A percentile compares a stretch with the other conserved stretches of the same genome.
Evolutionary conservation across 2,329 filamentous ascomycete genomes (phyloP).

Genomic region (Acephala macrosclerotiorum): DNA sequence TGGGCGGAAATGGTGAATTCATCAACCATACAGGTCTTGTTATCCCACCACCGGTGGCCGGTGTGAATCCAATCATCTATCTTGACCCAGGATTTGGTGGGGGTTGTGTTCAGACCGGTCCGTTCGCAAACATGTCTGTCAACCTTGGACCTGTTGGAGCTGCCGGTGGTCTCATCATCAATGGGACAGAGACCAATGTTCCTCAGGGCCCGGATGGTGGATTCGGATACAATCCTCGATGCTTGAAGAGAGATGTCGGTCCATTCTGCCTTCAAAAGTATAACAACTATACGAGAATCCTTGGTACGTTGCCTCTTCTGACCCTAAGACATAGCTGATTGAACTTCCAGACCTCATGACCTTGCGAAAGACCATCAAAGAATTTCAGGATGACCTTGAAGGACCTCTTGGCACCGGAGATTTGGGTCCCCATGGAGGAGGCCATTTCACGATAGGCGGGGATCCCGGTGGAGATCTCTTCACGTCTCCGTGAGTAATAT

Average conservation of each 20-base stretch:
- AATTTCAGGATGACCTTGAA: constrained; percentile 25
- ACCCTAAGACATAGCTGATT: constrained; percentile 12
- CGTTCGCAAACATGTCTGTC: constrained; percentile 48
- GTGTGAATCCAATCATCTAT: constrained; percentile 30
- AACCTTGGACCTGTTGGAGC: constrained; percentile 30
- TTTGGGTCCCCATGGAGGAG: constrained; percentile 38
- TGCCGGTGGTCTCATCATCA: constrained; percentile 1
- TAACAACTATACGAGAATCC: constrained; percentile 47
- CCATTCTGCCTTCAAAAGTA: constrained; percentile 39
- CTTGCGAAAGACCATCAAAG: constrained; percentile 17
- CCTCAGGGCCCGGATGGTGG: constrained; percentile 7
- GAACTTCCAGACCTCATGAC: constrained; percentile 16
- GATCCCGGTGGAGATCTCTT: constrained; percentile 52
- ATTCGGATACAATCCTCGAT: constrained; percentile 49
- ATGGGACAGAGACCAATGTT: background rate
- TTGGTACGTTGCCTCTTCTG: constrained; percentile 13
- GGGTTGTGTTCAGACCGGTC: constrained; percentile 58
- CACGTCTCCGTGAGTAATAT: no score
- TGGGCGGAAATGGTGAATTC: constrained; percentile 55
- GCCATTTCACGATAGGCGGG: constrained; percentile 51
- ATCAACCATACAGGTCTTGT: constrained; percentile 33
- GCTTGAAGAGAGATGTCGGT: constrained; percentile 51
- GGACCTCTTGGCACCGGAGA: constrained; percentile 40
- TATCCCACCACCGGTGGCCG: constrained; percentile 9
- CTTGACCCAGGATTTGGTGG: constrained; percentile 59